Base-by-base conservation (phyloP, 2,329 filamentous ascomycete genomes). In the Diatrype stigma region DNA sequence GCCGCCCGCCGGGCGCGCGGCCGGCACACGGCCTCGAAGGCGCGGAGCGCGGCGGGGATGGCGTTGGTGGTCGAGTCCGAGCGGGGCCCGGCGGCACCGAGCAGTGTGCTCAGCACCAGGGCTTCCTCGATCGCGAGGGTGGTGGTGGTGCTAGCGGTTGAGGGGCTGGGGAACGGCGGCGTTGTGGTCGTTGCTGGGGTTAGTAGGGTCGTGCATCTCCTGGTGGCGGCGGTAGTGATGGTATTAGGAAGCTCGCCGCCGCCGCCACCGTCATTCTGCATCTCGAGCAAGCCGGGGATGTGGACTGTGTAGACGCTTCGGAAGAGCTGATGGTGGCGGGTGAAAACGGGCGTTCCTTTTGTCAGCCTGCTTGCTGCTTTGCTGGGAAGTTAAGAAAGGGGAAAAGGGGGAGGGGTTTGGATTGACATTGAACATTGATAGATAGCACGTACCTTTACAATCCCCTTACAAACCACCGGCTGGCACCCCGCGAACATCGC, bases 301-400 rank as follows among this genome's bases (percentile, higher is more conserved):
- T 66, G 64, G 16, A 67, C 58, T 1, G 65, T 67, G 42, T 66
- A 67, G 10, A 64, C 47, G 38, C 59, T 64, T 45, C 61, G 55
- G 35, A 66, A 60, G 14, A 67, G 59, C 65, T 66, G 21, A 7
- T 8, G 7, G 5, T 6, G 26, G 26, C 5, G 26, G 26, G 10
- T 30, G 26, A 10, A 8, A 6, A n/a, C n/a, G n/a, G 30, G 14
- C 17, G 11, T 19, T 22, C 12, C 22, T 17, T 14, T 22, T 28
- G 5, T 48, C 19, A 19, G 40, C 56, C 32, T 51, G 45, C 16
- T 16, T 7, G 11, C 17, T 22, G 26, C 2, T 21, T 40, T 38
- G 19, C 12, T 17, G n/a, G 7, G 7, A n/a, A 23, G 16, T 4
- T 6, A 12, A 8, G 10, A 16, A 6, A 22, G 42, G 23, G 19